phyloP scores from a whole-genome alignment of 106 monocot genomes.

The Vanilla planifolia region DNA sequence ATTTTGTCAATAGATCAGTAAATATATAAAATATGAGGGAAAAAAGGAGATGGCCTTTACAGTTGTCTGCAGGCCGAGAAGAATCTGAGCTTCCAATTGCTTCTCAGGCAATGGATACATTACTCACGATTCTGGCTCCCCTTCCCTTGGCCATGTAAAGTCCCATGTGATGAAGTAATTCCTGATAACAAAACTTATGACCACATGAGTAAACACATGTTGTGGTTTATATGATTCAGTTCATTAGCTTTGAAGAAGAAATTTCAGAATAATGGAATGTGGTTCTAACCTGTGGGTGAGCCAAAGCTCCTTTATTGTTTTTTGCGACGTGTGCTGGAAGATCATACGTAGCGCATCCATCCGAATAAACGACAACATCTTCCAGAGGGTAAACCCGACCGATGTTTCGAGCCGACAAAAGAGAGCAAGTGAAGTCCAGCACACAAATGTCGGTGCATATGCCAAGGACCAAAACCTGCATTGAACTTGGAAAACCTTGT shows the following conservation, averaged over 20 bases:
- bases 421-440: constrained; percentile 58
- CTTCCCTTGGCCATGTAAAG: constrained; percentile 51
- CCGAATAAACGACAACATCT: constrained; percentile 84
- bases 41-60: too few relatives aligned
- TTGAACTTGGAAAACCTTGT: too few relatives aligned
- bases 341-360: constrained; percentile 80
- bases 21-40: too few relatives aligned
- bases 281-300: constrained; percentile 75
- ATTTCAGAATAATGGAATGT: neutral
- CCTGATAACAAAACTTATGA: too few relatives aligned
- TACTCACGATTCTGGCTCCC: constrained; percentile 51
- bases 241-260: too few relatives aligned
- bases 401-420: constrained; percentile 69
- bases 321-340: constrained; percentile 53
- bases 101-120: constrained; percentile 13
- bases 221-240: too few relatives aligned
- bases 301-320: constrained; percentile 47
- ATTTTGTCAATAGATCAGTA: too few relatives aligned
- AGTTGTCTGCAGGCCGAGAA: too few relatives aligned
- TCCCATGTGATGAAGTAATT: constrained; percentile 47
- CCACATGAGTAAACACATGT: too few relatives aligned
- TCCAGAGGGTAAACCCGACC: constrained; percentile 61
- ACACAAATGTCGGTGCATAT: constrained; percentile 96
- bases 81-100: neutral
- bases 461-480: constrained; percentile 74